Evolutionary conservation across 2,329 filamentous ascomycete species (phyloP).

Genomic region (Exutisphaerella laricina): DNA sequence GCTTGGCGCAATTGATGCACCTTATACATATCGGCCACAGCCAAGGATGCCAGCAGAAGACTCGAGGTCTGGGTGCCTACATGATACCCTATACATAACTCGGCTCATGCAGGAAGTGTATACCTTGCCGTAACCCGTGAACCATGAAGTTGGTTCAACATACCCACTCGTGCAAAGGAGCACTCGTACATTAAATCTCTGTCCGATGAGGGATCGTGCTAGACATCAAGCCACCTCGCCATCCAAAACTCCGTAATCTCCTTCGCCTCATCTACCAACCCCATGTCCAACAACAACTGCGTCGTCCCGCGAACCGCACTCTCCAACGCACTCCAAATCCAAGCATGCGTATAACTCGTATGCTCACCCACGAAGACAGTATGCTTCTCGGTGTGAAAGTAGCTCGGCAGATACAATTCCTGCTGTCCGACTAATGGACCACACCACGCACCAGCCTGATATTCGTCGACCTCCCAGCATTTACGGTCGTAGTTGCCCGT

Average conservation of each 20-base stretch:
- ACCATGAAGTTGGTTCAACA: no score
- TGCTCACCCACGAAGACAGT: slow-evolving; percentile 63
- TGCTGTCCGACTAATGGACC: slow-evolving; percentile 56
- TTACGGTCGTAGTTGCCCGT: slow-evolving; percentile 60
- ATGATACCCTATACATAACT: no score
- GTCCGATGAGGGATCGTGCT: no score
- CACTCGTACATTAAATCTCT: no score
- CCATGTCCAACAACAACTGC: slow-evolving; percentile 59
- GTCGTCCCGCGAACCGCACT: slow-evolving; percentile 60
- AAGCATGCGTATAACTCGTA: slow-evolving; percentile 65
- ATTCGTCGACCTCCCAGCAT: slow-evolving; percentile 60
- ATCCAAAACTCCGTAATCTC: slow-evolving; percentile 60
- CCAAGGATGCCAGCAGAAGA: no score
- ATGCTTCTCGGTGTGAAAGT: slow-evolving; percentile 63
- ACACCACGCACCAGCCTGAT: slow-evolving; percentile 59
- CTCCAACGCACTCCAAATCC: slow-evolving; percentile 63
- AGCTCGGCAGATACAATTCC: slow-evolving; percentile 64
- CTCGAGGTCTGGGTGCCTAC: no score
- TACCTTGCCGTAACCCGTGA: no score
- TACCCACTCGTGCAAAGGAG: no score
- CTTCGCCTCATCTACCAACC: slow-evolving; percentile 66
- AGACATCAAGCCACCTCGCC: slow-evolving; percentile 58
- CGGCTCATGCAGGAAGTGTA: no score
- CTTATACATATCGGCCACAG: no score
- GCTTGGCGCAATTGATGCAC: no score